phyloP scores from a whole-genome alignment of 148 eudicot species.

The Silene latifolia region DNA sequence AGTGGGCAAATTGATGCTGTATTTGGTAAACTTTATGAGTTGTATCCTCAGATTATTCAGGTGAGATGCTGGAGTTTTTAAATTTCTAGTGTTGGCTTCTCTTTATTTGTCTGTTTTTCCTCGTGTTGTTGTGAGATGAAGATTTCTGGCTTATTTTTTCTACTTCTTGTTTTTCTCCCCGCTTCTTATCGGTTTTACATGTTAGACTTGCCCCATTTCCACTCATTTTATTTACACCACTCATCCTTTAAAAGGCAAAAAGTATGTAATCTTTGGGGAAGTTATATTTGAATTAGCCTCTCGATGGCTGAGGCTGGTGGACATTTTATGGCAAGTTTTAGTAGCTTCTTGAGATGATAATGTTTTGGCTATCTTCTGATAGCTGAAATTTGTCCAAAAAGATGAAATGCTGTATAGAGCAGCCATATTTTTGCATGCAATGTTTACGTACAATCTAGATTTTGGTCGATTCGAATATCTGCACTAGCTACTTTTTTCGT shows the following conservation, averaged over 20 bases:
- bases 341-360: neutral
- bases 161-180: neutral
- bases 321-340: neutral
- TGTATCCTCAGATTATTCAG: constrained; percentile 67
- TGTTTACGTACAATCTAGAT: neutral
- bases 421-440: neutral
- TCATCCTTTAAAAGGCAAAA: neutral
- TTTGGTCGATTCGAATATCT: constrained; percentile 5
- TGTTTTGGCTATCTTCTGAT: neutral
- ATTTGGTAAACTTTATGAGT: constrained; percentile 44
- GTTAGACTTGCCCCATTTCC: neutral
- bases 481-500: neutral
- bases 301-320: neutral
- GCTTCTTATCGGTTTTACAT: neutral
- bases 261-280: neutral
- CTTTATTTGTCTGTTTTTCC: neutral
- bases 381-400: neutral
- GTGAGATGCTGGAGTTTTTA: constrained; percentile 28
- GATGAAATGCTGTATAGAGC: neutral
- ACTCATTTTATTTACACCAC: neutral
- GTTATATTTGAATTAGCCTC: neutral
- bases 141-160: neutral
- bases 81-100: constrained; percentile 1
- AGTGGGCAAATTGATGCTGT: constrained; percentile 59
- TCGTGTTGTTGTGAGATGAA: neutral